These are phyloP conservation scores for Saturnispora bothae DNA, from an alignment of 805 yeast species.

Conservation along the genomic window DNA sequence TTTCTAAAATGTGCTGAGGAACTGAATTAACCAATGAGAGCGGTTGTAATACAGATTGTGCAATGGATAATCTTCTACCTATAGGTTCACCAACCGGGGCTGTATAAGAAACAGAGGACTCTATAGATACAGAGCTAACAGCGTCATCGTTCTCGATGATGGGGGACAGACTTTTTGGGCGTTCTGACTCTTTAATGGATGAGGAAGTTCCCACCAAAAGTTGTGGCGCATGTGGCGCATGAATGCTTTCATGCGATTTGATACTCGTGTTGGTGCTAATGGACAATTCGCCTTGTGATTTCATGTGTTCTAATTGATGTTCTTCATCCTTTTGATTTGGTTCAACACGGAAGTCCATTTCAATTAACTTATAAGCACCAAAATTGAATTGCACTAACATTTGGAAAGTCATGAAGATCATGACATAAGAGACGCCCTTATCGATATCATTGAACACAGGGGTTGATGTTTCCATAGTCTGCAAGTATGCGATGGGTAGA, in stretches of 20 bases:
- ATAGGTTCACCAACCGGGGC: neutral
- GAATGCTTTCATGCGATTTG: slow-evolving; percentile 2
- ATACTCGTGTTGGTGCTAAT: neutral
- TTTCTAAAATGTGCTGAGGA: slow-evolving; percentile 19
- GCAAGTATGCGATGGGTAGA: slow-evolving; percentile 75
- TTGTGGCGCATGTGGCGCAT: neutral
- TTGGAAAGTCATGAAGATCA: slow-evolving; percentile 64
- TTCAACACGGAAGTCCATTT: slow-evolving; percentile 48
- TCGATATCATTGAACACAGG: slow-evolving; percentile 46
- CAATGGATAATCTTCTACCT: neutral
- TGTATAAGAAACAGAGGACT: neutral
- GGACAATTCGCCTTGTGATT: neutral
- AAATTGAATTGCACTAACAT: slow-evolving; percentile 59
- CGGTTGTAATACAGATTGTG: slow-evolving; percentile 1
- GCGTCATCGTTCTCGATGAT: neutral
- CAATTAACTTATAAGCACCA: slow-evolving; percentile 64
- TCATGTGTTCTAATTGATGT: neutral
- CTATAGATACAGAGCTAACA: neutral
- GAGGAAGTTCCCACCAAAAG: too few relatives aligned
- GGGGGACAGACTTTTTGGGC: too few relatives aligned
- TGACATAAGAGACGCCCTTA: slow-evolving; percentile 77
- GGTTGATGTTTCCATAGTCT: slow-evolving; percentile 56
- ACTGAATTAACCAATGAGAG: slow-evolving; percentile 9
- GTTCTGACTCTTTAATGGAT: neutral
- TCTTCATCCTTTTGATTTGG: neutral